Percentiles rank a stretch among this genome's conserved stretches.
Conservation (phyloP, 371 early-diverging fungal species). For the Rhizopus arrhizus region DNA sequence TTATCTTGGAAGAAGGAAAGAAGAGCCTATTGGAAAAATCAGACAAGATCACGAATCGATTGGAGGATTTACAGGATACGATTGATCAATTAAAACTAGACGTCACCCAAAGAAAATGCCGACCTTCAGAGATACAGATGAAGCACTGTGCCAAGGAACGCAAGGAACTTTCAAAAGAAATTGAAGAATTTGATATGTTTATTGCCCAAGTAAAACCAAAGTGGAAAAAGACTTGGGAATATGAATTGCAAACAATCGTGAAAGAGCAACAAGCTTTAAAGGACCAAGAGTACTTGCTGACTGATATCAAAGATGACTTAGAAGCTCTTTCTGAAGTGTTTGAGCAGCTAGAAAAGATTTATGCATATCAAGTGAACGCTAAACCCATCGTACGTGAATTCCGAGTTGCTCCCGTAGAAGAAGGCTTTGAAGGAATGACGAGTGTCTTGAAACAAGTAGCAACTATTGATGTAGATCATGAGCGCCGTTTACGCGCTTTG, state of each 20-base stretch:
- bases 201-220: slow-evolving; percentile 66
- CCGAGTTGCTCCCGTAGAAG: slow-evolving; percentile 64
- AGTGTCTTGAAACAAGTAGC: slow-evolving; percentile 72
- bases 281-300: slow-evolving; percentile 72
- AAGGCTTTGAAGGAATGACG: slow-evolving; percentile 59
- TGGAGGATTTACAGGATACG: slow-evolving; percentile 74
- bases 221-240: slow-evolving; percentile 87
- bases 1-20: slow-evolving; percentile 69
- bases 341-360: slow-evolving; percentile 67
- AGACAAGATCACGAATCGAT: slow-evolving; percentile 59
- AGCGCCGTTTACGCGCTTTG: slow-evolving; percentile 70
- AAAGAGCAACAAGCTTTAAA: slow-evolving; percentile 81
- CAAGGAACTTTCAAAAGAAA: slow-evolving; percentile 54
- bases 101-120: slow-evolving; percentile 72
- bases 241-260: slow-evolving; percentile 77
- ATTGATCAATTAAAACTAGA: slow-evolving; percentile 80
- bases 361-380: slow-evolving; percentile 57
- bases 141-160: slow-evolving; percentile 63
- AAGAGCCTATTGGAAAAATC: slow-evolving; percentile 61
- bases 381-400: slow-evolving; percentile 50
- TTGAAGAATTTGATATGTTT: slow-evolving; percentile 58
- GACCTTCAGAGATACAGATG: slow-evolving; percentile 67
- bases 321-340: slow-evolving; percentile 64
- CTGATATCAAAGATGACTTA: slow-evolving; percentile 73
- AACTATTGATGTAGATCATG: slow-evolving; percentile 70